Evolutionary conservation across 1,284 basidiomycete genomes (phyloP).

Genomic region (Agaricales sp.): DNA sequence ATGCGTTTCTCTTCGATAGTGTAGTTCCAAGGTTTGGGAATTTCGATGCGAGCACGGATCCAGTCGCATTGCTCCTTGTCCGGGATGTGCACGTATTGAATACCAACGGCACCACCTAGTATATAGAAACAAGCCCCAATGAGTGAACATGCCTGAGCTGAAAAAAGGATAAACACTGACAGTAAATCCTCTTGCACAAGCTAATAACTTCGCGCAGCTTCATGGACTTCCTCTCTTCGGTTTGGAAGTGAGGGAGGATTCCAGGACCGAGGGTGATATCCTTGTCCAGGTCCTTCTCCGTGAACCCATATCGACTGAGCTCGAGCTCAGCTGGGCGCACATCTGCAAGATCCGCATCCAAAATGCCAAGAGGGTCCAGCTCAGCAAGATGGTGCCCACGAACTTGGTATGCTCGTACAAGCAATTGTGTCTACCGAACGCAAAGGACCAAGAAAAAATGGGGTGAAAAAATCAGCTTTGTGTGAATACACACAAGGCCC

Average conservation of each 20-base stretch:
- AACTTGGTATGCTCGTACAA: conserved; percentile 97
- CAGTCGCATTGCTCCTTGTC: conserved; percentile 99
- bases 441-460: too few relatives aligned
- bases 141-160: conserved; percentile 6
- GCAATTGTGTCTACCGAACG: conserved; percentile 73
- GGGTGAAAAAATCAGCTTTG: conserved; percentile 6
- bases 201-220: conserved; percentile 89
- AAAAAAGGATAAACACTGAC: conserved; percentile 35
- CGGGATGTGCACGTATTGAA: conserved; percentile 97
- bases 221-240: conserved; percentile 79
- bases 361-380: conserved; percentile 91
- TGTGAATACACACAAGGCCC: background rate
- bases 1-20: conserved; percentile 97
- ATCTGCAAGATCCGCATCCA: conserved; percentile 77
- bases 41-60: conserved; percentile 95
- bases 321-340: conserved; percentile 80
- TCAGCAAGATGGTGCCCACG: conserved; percentile 95
- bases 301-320: conserved; percentile 90
- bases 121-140: background rate
- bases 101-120: conserved; percentile 86
- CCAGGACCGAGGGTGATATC: conserved; percentile 93
- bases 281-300: conserved; percentile 88
- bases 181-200: conserved; percentile 90
- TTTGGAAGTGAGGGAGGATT: conserved; percentile 91
- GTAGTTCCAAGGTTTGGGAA: conserved; percentile 98